These are phyloP conservation scores for Adenanthera pavonina DNA, from an alignment of 306 rosid genomes.

Conservation along the genomic window DNA sequence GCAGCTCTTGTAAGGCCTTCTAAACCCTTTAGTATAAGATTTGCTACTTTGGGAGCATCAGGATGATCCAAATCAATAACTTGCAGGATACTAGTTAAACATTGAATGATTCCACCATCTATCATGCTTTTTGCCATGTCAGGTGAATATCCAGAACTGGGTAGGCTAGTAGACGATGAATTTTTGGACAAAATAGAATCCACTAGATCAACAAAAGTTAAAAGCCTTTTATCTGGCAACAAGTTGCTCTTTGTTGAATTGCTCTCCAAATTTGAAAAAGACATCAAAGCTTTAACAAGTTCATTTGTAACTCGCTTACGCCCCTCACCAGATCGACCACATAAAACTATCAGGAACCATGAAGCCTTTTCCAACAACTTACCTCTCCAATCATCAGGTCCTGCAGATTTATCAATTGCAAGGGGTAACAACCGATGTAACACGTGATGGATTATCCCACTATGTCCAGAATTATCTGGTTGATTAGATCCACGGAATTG, in stretches of 20 bases:
- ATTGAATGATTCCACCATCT: slow-evolving; percentile 90
- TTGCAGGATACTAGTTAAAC: slow-evolving; percentile 81
- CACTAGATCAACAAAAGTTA: slow-evolving; percentile 81
- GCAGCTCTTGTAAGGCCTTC: slow-evolving; percentile 97
- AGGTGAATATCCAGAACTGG: slow-evolving; percentile 95
- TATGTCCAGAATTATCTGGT: slow-evolving; percentile 60
- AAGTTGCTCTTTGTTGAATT: slow-evolving; percentile 63
- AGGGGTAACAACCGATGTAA: slow-evolving; percentile 79
- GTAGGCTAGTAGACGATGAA: slow-evolving; percentile 85
- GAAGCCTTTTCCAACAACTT: slow-evolving; percentile 95
- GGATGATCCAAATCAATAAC: slow-evolving; percentile 99
- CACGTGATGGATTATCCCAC: slow-evolving; percentile 82
- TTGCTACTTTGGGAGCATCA: slow-evolving; percentile 90
- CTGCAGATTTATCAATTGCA: slow-evolving; percentile 86
- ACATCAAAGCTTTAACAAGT: slow-evolving; percentile 77
- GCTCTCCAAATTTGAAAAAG: slow-evolving; percentile 68
- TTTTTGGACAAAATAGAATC: slow-evolving; percentile 90
- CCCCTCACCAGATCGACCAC: slow-evolving; percentile 97
- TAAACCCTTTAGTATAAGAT: slow-evolving; percentile 84
- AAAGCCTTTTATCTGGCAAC: slow-evolving; percentile 87
- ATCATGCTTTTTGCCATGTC: slow-evolving; percentile 98
- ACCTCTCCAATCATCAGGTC: slow-evolving; percentile 97
- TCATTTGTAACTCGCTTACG: slow-evolving; percentile 88
- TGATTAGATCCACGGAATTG: slow-evolving; percentile 83
- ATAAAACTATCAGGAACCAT: slow-evolving; percentile 86